Evolutionary conservation across 2,329 filamentous ascomycete genomes (phyloP).

Genomic region (Colletotrichum shisoi): DNA sequence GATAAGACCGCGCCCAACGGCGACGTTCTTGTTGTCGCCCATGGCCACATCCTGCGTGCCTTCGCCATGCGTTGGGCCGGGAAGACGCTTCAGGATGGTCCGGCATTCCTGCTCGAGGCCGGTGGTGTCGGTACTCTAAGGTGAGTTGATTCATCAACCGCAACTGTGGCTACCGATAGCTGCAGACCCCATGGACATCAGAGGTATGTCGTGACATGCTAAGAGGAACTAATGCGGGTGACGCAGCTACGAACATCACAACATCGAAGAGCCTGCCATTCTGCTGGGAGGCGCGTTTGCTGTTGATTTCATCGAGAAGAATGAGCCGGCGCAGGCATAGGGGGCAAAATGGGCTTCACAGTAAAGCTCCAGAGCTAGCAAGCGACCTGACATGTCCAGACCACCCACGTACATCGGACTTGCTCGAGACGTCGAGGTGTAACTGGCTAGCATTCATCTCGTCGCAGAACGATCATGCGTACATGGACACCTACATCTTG

Average conservation of each 20-base stretch:
- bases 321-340: conserved; percentile 40
- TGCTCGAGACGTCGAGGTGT: no score
- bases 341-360: not conserved
- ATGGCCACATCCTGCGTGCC: conserved; percentile 87
- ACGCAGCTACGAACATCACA: conserved; percentile 79
- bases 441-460: no score
- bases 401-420: not conserved
- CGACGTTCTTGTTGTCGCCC: conserved; percentile 73
- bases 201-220: not conserved
- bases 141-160: conserved; percentile 51
- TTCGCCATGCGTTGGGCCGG: conserved; percentile 88
- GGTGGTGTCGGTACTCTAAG: conserved; percentile 84
- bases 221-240: not conserved
- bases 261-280: conserved; percentile 79
- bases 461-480: not conserved
- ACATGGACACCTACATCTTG: conserved; percentile 15
- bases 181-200: no score
- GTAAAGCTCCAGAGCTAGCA: not conserved
- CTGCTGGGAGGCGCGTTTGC: conserved; percentile 77
- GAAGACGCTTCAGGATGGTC: conserved; percentile 75
- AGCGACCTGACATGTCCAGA: not conserved
- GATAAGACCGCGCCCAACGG: conserved; percentile 48
- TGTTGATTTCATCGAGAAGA: conserved; percentile 51
- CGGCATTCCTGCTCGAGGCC: conserved; percentile 83
- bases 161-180: not conserved